Conservation (phyloP, 148 eudicot species). For the Rhododendron mucronatum region DNA sequence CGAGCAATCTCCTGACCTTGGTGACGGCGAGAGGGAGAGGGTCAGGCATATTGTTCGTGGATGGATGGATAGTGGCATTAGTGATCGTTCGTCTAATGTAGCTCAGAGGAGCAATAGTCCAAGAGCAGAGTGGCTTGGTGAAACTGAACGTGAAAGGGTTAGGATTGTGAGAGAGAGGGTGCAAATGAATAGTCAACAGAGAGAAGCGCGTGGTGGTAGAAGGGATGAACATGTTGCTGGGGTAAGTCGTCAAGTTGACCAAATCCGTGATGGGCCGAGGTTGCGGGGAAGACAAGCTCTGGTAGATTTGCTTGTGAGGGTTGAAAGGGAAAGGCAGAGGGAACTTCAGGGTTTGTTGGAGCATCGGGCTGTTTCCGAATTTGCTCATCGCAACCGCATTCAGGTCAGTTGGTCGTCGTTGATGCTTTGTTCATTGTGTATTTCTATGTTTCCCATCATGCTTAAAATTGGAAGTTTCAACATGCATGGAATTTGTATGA, state of each 20-base stretch:
- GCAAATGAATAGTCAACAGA: conserved; percentile 89
- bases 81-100: conserved; percentile 57
- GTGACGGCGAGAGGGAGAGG: conserved; percentile 95
- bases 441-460: conserved; percentile 1
- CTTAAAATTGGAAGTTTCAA: neutral
- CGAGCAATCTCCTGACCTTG: conserved; percentile 92
- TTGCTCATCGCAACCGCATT: conserved; percentile 96
- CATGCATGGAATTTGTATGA: neutral
- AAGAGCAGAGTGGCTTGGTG: conserved; percentile 95
- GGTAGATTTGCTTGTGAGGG: conserved; percentile 81
- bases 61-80: conserved; percentile 81
- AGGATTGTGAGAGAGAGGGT: conserved; percentile 97
- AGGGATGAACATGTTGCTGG: conserved; percentile 58
- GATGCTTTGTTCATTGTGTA: neutral
- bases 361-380: conserved; percentile 94
- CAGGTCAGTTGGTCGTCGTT: conserved; percentile 50
- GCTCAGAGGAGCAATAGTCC: conserved; percentile 47
- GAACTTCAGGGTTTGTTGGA: conserved; percentile 91
- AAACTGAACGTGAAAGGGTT: conserved; percentile 94
- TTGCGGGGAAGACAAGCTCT: conserved; percentile 94
- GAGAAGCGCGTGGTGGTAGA: conserved; percentile 56
- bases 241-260: conserved; percentile 33
- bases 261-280: conserved; percentile 49
- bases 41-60: conserved; percentile 94
- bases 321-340: conserved; percentile 88